These are phyloP conservation scores for Tolypocladium tropicale DNA, from an alignment of 2,329 filamentous ascomycete species.

Conservation along the genomic window DNA sequence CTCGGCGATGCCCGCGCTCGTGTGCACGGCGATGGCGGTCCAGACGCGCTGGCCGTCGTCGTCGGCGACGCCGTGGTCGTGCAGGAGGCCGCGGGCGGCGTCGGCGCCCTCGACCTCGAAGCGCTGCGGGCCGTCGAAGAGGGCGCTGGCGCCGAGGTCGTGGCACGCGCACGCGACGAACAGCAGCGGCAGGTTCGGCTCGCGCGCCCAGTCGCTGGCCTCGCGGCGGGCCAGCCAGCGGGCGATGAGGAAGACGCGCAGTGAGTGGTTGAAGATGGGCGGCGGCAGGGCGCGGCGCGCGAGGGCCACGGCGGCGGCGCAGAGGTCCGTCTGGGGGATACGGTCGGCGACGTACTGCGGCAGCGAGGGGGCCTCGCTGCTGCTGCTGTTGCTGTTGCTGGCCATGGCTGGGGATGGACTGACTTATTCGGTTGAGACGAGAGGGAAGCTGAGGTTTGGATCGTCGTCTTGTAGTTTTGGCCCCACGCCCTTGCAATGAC, in stretches of 20 bases:
- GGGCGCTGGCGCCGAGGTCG: conserved; percentile 21
- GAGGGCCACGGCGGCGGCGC: conserved; percentile 8
- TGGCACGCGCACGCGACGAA: conserved; percentile 25
- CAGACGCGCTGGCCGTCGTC: conserved; percentile 18
- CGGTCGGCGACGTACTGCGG: not conserved
- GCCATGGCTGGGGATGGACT: not conserved
- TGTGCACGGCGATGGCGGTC: conserved; percentile 24
- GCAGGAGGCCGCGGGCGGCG: conserved; percentile 17
- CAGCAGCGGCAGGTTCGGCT: conserved; percentile 10
- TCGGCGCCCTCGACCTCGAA: conserved; percentile 25
- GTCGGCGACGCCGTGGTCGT: conserved; percentile 13
- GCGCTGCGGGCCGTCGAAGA: conserved; percentile 18
- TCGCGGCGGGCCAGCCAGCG: conserved; percentile 12
- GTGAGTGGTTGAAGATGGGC: conserved; percentile 19
- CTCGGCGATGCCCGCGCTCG: conserved; percentile 24
- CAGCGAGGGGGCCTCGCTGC: not conserved
- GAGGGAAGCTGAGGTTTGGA: not conserved
- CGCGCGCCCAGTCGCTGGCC: conserved; percentile 2
- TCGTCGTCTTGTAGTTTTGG: too few relatives aligned
- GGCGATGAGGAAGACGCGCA: conserved; percentile 17
- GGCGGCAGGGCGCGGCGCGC: conserved; percentile 9
- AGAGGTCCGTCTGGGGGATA: conserved; percentile 9
- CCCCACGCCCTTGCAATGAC: not conserved
- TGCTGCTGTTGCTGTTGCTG: not conserved
- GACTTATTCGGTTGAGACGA: not conserved